Conservation (phyloP, 768 basidiomycete genomes). For the Pleurotus salmoneostramineus region DNA sequence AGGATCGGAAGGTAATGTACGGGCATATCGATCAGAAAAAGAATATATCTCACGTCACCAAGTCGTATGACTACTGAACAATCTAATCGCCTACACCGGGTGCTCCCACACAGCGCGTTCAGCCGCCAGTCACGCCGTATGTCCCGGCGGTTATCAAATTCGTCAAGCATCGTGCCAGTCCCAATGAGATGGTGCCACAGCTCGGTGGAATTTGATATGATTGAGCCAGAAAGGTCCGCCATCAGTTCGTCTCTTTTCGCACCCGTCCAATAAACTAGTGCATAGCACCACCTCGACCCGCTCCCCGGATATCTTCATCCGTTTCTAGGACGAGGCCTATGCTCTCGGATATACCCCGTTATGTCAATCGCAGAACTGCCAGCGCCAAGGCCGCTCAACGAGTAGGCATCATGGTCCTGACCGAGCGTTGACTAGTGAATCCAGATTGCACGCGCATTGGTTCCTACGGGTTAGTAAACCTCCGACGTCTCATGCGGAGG, state of each 20-base stretch:
- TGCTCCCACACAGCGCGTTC: background rate
- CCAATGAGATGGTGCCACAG: background rate
- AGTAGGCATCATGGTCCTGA: too few species aligned
- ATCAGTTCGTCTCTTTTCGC: background rate
- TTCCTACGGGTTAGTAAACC: conserved; percentile 1
- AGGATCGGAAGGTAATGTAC: conserved; percentile 2
- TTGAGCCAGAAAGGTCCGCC: conserved; percentile 1
- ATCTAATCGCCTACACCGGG: conserved; percentile 1
- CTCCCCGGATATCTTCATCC: background rate
- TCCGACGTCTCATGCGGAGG: background rate
- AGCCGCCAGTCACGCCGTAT: background rate
- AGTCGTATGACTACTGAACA: background rate
- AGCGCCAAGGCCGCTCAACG: background rate
- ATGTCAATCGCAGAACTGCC: background rate
- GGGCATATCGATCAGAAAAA: background rate
- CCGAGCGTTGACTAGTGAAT: too few species aligned
- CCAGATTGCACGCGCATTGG: conserved; percentile 1
- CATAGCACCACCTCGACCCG: background rate
- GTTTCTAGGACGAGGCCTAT: background rate
- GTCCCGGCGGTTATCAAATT: conserved; percentile 7
- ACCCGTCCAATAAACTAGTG: background rate
- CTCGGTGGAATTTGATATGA: conserved; percentile 6
- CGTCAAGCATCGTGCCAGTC: background rate
- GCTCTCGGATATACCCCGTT: background rate
- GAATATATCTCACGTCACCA: background rate